Percentiles rank a stretch among this genome's conserved stretches.
Conservation (phyloP, 768 basidiomycete species). For the Pleurotus platypus region DNA sequence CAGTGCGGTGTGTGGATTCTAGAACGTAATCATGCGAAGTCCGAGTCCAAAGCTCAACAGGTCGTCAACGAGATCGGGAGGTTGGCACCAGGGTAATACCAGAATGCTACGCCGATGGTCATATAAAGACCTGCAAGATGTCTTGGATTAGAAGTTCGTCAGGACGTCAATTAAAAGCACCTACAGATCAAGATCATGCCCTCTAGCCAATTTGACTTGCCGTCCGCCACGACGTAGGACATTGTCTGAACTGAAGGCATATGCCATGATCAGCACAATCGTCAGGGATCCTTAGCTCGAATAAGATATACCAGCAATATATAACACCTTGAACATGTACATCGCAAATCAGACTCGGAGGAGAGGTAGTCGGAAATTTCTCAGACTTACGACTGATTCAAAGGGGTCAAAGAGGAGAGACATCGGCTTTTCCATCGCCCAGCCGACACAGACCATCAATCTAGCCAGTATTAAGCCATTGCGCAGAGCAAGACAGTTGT, state of each 20-base stretch:
- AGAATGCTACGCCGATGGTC: conserved; percentile 71
- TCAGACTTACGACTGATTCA: conserved; percentile 52
- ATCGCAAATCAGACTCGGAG: background rate
- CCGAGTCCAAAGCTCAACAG: background rate
- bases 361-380: background rate
- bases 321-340: conserved; percentile 22
- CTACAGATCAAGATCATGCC: conserved; percentile 43
- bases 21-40: too few species aligned
- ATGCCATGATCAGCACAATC: background rate
- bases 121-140: conserved; percentile 52
- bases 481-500: background rate
- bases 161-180: background rate
- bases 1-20: too few species aligned
- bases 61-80: background rate
- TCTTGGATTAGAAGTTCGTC: background rate
- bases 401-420: conserved; percentile 87
- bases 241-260: conserved; percentile 66
- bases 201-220: conserved; percentile 83
- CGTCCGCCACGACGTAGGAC: conserved; percentile 78
- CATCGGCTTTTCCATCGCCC: conserved; percentile 78
- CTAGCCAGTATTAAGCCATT: conserved; percentile 23
- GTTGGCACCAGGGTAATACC: conserved; percentile 54
- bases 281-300: background rate
- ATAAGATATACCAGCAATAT: conserved; percentile 27
- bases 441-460: conserved; percentile 73